A percentile compares a stretch with the other conserved stretches of the same genome.
Evolutionary conservation across 139 green algal genomes (phyloP).

Genomic region (Auxenochlorella pyrenoidosa): DNA sequence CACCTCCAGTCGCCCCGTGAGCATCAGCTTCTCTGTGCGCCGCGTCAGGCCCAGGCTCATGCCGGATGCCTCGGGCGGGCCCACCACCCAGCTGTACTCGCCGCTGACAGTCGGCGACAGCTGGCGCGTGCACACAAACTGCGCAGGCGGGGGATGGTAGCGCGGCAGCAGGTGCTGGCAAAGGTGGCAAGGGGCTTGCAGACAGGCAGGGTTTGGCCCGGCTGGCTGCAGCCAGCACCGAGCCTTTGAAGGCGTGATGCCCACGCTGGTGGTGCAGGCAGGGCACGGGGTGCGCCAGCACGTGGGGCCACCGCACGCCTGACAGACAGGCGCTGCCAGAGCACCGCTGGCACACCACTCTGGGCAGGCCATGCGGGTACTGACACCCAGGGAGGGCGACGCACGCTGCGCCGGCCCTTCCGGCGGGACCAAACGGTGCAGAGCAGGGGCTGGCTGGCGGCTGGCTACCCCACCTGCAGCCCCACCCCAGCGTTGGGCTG

Average conservation of each 20-base stretch:
- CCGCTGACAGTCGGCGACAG: conserved; percentile 34
- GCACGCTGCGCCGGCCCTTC: neutral
- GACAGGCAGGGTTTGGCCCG: neutral
- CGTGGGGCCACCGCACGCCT: no score
- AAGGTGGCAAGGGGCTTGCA: neutral
- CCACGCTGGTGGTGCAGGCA: no score
- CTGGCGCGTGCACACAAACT: conserved; percentile 43
- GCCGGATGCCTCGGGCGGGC: conserved; percentile 19
- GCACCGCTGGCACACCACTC: no score
- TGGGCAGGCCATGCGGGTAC: neutral
- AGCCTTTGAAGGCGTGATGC: no score
- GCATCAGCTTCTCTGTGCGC: conserved; percentile 28
- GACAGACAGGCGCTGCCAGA: no score
- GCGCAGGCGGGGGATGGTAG: neutral
- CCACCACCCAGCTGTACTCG: conserved; percentile 50
- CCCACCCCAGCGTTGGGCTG: conserved; percentile 42
- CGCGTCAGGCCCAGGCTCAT: conserved; percentile 40
- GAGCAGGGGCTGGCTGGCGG: no score
- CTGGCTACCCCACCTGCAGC: conserved; percentile 29
- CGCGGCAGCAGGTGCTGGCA: neutral
- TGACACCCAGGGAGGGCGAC: neutral
- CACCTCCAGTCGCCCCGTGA: conserved; percentile 45
- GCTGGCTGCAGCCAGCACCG: no score
- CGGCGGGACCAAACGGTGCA: neutral
- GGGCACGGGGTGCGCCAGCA: neutral